Evolutionary conservation across 2,329 filamentous ascomycete genomes (phyloP).

Genomic region (Cladosporium austrohemisphaericum): DNA sequence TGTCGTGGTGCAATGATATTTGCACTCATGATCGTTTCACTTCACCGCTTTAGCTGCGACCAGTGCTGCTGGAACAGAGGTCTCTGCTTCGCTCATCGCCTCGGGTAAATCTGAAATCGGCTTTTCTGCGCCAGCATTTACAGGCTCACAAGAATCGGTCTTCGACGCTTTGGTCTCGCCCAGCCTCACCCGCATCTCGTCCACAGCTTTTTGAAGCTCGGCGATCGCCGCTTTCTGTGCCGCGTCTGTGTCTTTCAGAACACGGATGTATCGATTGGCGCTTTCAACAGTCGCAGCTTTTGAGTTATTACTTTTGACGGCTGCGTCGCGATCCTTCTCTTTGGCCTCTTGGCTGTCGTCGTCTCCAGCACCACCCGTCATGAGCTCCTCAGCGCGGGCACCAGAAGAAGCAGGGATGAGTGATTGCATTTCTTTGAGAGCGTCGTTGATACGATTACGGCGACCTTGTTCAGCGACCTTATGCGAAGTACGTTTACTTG

Average conservation of each 20-base stretch:
- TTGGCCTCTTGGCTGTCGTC: constrained; percentile 41
- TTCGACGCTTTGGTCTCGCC: constrained; percentile 3
- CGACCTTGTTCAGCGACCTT: constrained; percentile 97
- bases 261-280: constrained; percentile 92
- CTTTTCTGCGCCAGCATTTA: neutral
- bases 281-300: constrained; percentile 98
- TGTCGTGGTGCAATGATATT: neutral
- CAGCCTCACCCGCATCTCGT: constrained; percentile 28
- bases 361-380: constrained; percentile 38
- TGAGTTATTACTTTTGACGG: constrained; percentile 63
- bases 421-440: constrained; percentile 83
- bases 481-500: constrained; percentile 93
- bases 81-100: neutral
- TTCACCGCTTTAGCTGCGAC: neutral
- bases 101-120: neutral
- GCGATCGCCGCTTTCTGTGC: constrained; percentile 19
- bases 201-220: constrained; percentile 27
- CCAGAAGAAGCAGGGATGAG: constrained; percentile 62
- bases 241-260: constrained; percentile 60
- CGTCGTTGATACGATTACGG: constrained; percentile 90
- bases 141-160: neutral
- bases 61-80: neutral
- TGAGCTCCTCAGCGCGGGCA: constrained; percentile 36
- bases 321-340: constrained; percentile 39
- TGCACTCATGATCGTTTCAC: neutral